Conservation (phyloP, 2,329 filamentous ascomycete species). For the Aspergillus bombycis region DNA sequence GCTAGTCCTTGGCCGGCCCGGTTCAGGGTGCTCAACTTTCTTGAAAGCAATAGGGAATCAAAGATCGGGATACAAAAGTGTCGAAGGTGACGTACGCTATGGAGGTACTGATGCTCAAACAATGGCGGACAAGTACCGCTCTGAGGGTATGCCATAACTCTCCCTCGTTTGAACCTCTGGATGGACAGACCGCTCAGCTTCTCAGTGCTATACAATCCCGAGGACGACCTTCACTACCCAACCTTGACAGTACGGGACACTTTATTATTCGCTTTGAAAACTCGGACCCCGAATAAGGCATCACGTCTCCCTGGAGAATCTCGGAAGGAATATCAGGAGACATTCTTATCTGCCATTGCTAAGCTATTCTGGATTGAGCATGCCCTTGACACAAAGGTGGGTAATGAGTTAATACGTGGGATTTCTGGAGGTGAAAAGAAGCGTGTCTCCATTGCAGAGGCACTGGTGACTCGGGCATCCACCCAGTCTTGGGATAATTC, state of each 20-base stretch:
- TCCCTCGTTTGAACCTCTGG: not conserved
- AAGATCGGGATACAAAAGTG: conserved; percentile 62
- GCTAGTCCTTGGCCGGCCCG: conserved; percentile 74
- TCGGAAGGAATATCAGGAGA: conserved; percentile 74
- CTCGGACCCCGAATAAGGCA: conserved; percentile 76
- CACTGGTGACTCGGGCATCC: conserved; percentile 74
- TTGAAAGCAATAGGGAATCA: conserved; percentile 71
- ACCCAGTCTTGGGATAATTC: conserved; percentile 77
- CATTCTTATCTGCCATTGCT: conserved; percentile 72
- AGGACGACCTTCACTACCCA: conserved; percentile 83
- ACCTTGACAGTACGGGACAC: conserved; percentile 88
- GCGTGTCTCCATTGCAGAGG: conserved; percentile 80
- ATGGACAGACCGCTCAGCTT: not conserved
- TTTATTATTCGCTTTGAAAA: conserved; percentile 79
- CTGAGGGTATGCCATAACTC: conserved; percentile 62
- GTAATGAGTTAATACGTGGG: conserved; percentile 78
- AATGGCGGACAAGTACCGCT: conserved; percentile 72
- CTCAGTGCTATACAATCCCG: conserved; percentile 71
- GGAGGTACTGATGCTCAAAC: conserved; percentile 72
- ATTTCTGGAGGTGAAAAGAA: conserved; percentile 79
- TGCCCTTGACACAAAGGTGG: conserved; percentile 81
- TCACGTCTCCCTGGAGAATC: conserved; percentile 69
- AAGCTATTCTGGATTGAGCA: conserved; percentile 96
- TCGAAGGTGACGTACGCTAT: conserved; percentile 74
- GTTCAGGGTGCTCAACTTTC: conserved; percentile 71